A percentile compares a stretch with the other conserved stretches of the same genome.
Conservation (phyloP, 148 eudicot genomes). For the Camellia japonica region DNA sequence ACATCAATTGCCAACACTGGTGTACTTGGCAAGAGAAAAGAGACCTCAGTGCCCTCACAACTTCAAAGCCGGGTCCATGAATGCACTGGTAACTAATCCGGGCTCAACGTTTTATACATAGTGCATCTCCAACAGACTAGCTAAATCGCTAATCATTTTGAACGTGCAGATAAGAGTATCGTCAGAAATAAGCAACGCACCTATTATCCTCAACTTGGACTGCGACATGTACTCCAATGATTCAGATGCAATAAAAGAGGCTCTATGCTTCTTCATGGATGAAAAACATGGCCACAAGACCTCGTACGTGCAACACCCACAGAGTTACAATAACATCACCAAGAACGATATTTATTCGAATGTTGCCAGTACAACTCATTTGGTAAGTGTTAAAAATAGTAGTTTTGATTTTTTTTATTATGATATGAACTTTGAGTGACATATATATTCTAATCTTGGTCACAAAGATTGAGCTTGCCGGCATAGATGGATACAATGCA, state of each 20-base stretch:
- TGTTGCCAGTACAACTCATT: background rate
- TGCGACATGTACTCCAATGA: conserved; percentile 51
- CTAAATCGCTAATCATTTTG: background rate
- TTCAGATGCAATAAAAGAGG: conserved; percentile 36
- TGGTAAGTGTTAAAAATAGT: conserved; percentile 14
- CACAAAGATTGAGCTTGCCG: conserved; percentile 40
- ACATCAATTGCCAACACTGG: conserved; percentile 36
- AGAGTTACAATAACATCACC: conserved; percentile 25
- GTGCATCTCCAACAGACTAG: no score
- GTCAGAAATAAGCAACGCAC: conserved; percentile 40
- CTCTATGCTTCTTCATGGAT: conserved; percentile 47
- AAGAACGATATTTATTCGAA: conserved; percentile 35
- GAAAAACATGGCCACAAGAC: conserved; percentile 28
- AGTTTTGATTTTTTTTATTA: no score
- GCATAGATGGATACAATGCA: conserved; percentile 36
- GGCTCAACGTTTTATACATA: no score
- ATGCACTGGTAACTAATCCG: background rate
- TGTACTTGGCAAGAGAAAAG: conserved; percentile 49
- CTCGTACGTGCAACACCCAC: conserved; percentile 41
- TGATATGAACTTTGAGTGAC: no score
- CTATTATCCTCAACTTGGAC: conserved; percentile 43
- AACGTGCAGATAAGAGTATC: conserved; percentile 48
- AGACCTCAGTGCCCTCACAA: conserved; percentile 38
- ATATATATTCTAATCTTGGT: background rate
- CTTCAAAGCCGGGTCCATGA: conserved; percentile 56